A percentile compares a stretch with the other conserved stretches of the same genome.
Evolutionary conservation across 352 stramenopile genomes (phyloP).

Genomic region (Phytophthora melonis): DNA sequence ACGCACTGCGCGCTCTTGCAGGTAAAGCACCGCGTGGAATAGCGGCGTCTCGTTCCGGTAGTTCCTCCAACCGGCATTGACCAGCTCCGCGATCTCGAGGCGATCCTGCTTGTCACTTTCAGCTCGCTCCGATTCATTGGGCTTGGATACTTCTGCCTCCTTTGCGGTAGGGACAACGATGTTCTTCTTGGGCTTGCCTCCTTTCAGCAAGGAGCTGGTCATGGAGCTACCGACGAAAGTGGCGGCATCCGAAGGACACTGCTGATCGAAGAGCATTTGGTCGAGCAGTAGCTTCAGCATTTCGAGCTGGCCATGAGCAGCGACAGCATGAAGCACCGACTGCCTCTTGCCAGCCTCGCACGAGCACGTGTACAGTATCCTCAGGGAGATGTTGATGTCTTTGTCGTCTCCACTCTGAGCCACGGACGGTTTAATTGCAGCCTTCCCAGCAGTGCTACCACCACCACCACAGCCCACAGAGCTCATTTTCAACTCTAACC

Average conservation of each 20-base stretch:
- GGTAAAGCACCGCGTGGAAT: conserved; percentile 66
- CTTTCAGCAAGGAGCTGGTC: conserved; percentile 23
- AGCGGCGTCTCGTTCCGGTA: conserved; percentile 72
- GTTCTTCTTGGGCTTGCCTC: conserved; percentile 27
- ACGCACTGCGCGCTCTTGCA: conserved; percentile 54
- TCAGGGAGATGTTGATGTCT: conserved; percentile 21
- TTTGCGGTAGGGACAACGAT: conserved; percentile 33
- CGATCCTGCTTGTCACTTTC: conserved; percentile 7
- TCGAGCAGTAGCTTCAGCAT: conserved; percentile 63
- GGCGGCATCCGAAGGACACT: conserved; percentile 31
- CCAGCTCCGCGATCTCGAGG: conserved; percentile 36
- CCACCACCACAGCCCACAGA: conserved; percentile 4
- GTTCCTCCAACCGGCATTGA: conserved; percentile 68
- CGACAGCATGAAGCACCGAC: conserved; percentile 70
- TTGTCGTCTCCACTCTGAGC: conserved; percentile 19
- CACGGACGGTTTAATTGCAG: conserved; percentile 12
- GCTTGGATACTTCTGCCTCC: not conserved
- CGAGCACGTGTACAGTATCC: conserved; percentile 67
- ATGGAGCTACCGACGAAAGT: conserved; percentile 11
- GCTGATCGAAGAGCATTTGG: conserved; percentile 57
- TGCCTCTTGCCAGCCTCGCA: conserved; percentile 74
- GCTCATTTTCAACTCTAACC: conserved; percentile 25
- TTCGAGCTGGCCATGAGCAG: conserved; percentile 58
- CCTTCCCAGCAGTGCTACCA: conserved; percentile 6
- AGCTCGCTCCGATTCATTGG: not conserved